These are phyloP conservation scores for Geotrichum macrosporum DNA, from an alignment of 1,139 yeast genomes.

Conservation along the genomic window DNA sequence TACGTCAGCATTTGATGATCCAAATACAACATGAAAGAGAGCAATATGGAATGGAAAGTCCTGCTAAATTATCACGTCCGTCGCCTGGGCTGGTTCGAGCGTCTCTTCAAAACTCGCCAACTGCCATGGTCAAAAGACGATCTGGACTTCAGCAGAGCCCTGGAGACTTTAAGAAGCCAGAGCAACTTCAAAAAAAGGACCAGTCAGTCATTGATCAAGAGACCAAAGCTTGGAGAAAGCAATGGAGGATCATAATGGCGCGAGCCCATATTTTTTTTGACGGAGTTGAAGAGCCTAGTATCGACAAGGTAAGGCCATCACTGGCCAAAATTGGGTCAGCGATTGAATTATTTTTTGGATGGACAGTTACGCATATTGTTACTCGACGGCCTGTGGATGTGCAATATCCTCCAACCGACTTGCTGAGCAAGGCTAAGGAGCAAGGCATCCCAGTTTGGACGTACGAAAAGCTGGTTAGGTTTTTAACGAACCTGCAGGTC, in stretches of 20 bases:
- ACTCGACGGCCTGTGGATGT: constrained; percentile 51
- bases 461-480: constrained; percentile 76
- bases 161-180: too few relatives aligned
- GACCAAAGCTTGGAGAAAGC: constrained; percentile 59
- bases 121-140: constrained; percentile 4
- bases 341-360: constrained; percentile 71
- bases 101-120: constrained; percentile 3
- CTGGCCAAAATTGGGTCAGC: constrained; percentile 36
- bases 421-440: constrained; percentile 59
- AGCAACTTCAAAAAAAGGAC: constrained; percentile 4
- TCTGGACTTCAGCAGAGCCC: too few relatives aligned
- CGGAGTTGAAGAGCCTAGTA: constrained; percentile 51
- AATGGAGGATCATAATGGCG: constrained; percentile 76
- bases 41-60: constrained; percentile 3
- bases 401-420: constrained; percentile 53
- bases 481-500: constrained; percentile 68
- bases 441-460: constrained; percentile 76
- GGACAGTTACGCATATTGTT: constrained; percentile 74
- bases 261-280: constrained; percentile 78
- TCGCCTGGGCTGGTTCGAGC: constrained; percentile 1
- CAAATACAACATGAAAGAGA: constrained; percentile 1
- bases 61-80: constrained; percentile 9
- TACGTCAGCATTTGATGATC: not conserved
- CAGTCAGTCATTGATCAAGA: constrained; percentile 19
- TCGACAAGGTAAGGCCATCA: constrained; percentile 47